Conservation (phyloP, 1,284 basidiomycete genomes). For the Ceratorhiza oryzae-sativae region DNA sequence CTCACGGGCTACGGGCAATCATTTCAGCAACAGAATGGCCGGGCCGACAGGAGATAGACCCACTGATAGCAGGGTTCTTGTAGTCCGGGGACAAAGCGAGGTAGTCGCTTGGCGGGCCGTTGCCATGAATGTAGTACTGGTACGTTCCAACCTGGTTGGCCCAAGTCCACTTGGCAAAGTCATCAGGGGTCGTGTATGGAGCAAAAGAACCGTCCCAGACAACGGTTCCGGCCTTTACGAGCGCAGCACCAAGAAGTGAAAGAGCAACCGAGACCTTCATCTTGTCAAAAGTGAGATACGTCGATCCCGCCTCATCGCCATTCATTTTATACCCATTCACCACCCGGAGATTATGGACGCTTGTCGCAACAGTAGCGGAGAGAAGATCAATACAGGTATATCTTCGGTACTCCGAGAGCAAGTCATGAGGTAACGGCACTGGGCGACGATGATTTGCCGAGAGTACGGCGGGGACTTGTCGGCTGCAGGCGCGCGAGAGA, state of each 20-base stretch:
- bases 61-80: constrained; percentile 67
- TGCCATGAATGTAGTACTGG: constrained; percentile 64
- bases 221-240: constrained; percentile 43
- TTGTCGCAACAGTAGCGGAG: constrained; percentile 20
- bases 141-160: constrained; percentile 38
- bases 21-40: background rate
- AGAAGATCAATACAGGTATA: background rate
- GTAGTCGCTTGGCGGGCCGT: constrained; percentile 56
- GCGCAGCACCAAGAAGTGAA: constrained; percentile 37
- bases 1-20: constrained; percentile 51
- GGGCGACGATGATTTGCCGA: constrained; percentile 27
- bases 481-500: background rate
- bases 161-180: constrained; percentile 60
- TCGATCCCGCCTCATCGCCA: background rate
- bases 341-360: constrained; percentile 4
- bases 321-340: constrained; percentile 2
- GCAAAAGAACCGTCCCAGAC: constrained; percentile 63
- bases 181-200: constrained; percentile 55
- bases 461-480: constrained; percentile 21
- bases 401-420: background rate
- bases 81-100: constrained; percentile 60
- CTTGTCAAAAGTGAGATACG: background rate
- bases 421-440: background rate
- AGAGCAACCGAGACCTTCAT: constrained; percentile 42
- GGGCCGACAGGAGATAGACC: background rate